A percentile compares a stretch with the other conserved stretches of the same genome.
Evolutionary conservation across 768 basidiomycete genomes (phyloP).

Genomic region (Auricularia cornea): DNA sequence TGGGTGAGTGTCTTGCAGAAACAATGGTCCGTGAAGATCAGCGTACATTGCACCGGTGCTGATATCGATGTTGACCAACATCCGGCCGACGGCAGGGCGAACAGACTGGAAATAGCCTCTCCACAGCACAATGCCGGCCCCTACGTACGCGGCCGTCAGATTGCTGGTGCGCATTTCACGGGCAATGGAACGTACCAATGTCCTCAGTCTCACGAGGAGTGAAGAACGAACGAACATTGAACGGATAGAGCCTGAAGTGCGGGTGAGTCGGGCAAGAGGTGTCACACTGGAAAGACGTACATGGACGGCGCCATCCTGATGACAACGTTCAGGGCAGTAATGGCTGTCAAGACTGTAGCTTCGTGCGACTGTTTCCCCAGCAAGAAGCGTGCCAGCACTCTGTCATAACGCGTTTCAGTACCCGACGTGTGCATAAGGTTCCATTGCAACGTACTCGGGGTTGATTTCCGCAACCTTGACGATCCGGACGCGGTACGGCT

Average conservation of each 20-base stretch:
- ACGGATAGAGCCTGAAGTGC: conserved; percentile 41
- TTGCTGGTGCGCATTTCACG: conserved; percentile 37
- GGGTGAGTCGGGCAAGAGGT: background rate
- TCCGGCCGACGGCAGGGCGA: conserved; percentile 51
- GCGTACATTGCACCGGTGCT: conserved; percentile 58
- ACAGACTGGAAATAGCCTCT: conserved; percentile 74
- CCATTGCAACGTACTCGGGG: conserved; percentile 46
- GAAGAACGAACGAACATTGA: conserved; percentile 70
- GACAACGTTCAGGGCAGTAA: conserved; percentile 66
- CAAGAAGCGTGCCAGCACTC: conserved; percentile 57
- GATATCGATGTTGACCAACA: conserved; percentile 72
- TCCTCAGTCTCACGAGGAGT: conserved; percentile 42
- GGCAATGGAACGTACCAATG: conserved; percentile 21
- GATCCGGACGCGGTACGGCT: conserved; percentile 57
- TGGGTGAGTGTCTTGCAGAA: background rate
- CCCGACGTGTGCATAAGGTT: no score
- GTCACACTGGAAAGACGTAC: conserved; percentile 6
- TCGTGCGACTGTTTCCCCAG: conserved; percentile 58
- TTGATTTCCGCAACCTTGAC: conserved; percentile 52
- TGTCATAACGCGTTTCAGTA: no score
- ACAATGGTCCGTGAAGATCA: background rate
- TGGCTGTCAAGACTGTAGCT: conserved; percentile 56
- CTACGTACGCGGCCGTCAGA: no score
- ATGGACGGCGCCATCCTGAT: conserved; percentile 67
- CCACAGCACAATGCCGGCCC: conserved; percentile 57